Conservation (phyloP, 1,284 basidiomycete species). For the Cutaneotrichosporon spelunceum region DNA sequence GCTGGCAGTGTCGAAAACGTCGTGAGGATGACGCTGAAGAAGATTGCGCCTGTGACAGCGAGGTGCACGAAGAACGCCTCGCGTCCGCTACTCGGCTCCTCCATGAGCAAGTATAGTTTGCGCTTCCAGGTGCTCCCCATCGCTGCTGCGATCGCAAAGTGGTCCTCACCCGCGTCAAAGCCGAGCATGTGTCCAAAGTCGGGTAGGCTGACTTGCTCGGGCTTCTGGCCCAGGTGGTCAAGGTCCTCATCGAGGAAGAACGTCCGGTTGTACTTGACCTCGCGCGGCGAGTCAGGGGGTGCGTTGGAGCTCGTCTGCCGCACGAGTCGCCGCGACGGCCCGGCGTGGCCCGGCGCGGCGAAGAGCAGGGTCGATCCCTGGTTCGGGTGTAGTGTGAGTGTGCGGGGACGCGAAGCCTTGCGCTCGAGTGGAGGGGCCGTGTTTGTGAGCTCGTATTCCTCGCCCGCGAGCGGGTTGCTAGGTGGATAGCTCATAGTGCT, state of each 20-base stretch:
- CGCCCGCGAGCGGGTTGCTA: constrained; percentile 24
- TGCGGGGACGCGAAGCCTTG: constrained; percentile 22
- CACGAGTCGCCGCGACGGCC: constrained; percentile 18
- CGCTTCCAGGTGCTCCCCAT: constrained; percentile 47
- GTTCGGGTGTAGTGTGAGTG: constrained; percentile 36
- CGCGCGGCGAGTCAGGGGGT: neutral
- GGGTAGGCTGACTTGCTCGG: constrained; percentile 47
- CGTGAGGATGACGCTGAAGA: constrained; percentile 70
- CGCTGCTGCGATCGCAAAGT: constrained; percentile 43
- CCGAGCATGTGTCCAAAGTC: constrained; percentile 50
- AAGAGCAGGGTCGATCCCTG: constrained; percentile 36
- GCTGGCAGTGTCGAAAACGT: constrained; percentile 78
- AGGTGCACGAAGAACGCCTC: constrained; percentile 52
- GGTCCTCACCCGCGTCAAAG: constrained; percentile 48
- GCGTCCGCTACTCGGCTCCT: constrained; percentile 46
- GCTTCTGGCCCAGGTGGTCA: constrained; percentile 4
- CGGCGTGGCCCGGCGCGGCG: constrained; percentile 24
- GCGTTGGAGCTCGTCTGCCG: constrained; percentile 6
- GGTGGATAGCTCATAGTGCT: constrained; percentile 22
- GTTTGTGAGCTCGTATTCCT: constrained; percentile 37
- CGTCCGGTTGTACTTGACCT: neutral
- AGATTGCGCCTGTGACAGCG: constrained; percentile 46
- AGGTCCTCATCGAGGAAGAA: constrained; percentile 25
- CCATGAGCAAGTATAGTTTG: constrained; percentile 51
- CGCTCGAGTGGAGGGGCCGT: constrained; percentile 1